phyloP scores from a whole-genome alignment of 75 land plant species.

The Sequoia sempervirens region DNA sequence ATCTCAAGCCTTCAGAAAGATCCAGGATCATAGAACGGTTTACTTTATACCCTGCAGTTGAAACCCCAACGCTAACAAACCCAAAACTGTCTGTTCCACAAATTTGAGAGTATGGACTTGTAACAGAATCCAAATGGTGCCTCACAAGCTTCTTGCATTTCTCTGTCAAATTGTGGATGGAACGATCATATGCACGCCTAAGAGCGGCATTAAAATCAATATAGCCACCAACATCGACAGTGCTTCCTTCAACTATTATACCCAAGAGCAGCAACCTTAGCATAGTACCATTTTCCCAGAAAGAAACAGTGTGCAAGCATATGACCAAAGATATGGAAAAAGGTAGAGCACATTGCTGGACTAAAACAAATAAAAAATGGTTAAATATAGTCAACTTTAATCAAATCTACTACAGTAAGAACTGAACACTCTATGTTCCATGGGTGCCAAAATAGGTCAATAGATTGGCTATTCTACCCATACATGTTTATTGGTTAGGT shows the following conservation, averaged over 20 bases:
- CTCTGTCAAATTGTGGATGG: slow-evolving; percentile 61
- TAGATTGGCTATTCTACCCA: not conserved
- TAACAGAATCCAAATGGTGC: slow-evolving; percentile 83
- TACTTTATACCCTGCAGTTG: not conserved
- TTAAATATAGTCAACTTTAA: not conserved
- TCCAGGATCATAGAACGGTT: slow-evolving; percentile 40
- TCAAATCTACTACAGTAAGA: not conserved
- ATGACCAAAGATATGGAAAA: not conserved
- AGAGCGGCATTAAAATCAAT: slow-evolving; percentile 87
- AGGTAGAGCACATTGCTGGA: not conserved
- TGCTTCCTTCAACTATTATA: slow-evolving; percentile 25
- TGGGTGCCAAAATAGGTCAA: not conserved
- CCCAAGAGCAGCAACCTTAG: not conserved
- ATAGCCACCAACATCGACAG: slow-evolving; percentile 65
- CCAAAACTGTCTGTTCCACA: slow-evolving; percentile 40
- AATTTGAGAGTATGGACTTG: slow-evolving; percentile 70
- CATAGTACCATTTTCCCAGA: not conserved
- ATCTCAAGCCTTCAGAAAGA: slow-evolving; percentile 30
- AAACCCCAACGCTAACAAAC: slow-evolving; percentile 14
- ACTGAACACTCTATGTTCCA: not conserved
- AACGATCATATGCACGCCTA: slow-evolving; percentile 64
- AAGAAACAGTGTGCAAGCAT: not conserved
- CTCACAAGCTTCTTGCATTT: slow-evolving; percentile 86
- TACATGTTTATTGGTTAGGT: too few relatives aligned
- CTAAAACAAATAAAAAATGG: not conserved